Conservation (phyloP, 805 yeast genomes). For the Candida vartiovaarae region DNA sequence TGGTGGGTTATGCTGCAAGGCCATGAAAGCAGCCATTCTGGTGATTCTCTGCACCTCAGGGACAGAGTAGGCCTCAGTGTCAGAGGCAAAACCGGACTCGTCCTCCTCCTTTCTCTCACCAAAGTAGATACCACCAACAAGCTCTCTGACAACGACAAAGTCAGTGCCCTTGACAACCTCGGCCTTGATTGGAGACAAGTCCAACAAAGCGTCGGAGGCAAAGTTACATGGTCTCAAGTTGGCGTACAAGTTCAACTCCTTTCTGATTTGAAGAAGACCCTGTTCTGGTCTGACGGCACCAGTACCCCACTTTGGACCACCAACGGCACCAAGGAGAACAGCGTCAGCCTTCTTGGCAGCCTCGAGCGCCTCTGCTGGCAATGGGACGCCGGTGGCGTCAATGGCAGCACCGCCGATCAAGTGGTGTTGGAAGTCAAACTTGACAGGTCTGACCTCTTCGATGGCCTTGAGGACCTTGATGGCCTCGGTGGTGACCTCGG, state of each 20-base stretch:
- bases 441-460: constrained; percentile 48
- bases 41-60: constrained; percentile 93
- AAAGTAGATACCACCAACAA: constrained; percentile 97
- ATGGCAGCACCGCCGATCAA: constrained; percentile 98
- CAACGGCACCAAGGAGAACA: constrained; percentile 95
- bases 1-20: constrained; percentile 90
- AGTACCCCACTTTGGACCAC: constrained; percentile 99
- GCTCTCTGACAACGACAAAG: constrained; percentile 89
- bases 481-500: constrained; percentile 85
- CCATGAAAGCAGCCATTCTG: constrained; percentile 96
- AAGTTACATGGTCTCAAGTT: constrained; percentile 96
- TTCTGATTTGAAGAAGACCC: constrained; percentile 89
- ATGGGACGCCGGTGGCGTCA: constrained; percentile 91
- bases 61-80: constrained; percentile 87
- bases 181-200: constrained; percentile 80
- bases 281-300: constrained; percentile 96
- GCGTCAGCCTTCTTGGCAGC: constrained; percentile 89
- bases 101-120: constrained; percentile 94
- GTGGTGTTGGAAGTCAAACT: constrained; percentile 75
- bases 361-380: constrained; percentile 75
- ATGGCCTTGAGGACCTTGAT: constrained; percentile 84
- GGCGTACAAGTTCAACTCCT: constrained; percentile 90
- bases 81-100: constrained; percentile 82
- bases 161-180: constrained; percentile 87
- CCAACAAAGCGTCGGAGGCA: constrained; percentile 75